Evolutionary conservation across 2,329 filamentous ascomycete genomes (phyloP).

Genomic region (Calycina herbarum): DNA sequence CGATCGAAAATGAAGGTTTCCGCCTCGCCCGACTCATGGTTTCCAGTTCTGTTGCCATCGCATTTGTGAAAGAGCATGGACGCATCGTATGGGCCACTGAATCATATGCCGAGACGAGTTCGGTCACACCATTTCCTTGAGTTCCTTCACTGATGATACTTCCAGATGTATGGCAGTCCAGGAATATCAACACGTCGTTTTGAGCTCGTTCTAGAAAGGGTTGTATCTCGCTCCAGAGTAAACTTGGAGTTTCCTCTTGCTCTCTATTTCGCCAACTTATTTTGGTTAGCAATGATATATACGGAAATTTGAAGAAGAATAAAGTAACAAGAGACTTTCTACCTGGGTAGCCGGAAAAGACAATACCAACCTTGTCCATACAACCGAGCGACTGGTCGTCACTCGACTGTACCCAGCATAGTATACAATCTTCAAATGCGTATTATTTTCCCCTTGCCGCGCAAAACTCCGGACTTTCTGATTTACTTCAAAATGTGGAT

Average conservation of each 20-base stretch:
- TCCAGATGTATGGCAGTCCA: slow-evolving; percentile 14
- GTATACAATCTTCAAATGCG: slow-evolving; percentile 17
- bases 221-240: slow-evolving; percentile 16
- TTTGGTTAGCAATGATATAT: background rate
- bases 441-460: slow-evolving; percentile 3
- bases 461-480: slow-evolving; percentile 13
- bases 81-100: slow-evolving; percentile 10
- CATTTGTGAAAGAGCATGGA: slow-evolving; percentile 13
- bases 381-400: background rate
- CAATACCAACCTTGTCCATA: slow-evolving; percentile 9
- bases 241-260: background rate
- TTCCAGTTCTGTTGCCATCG: slow-evolving; percentile 11
- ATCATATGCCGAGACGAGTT: slow-evolving; percentile 1
- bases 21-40: background rate
- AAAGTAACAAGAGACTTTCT: background rate
- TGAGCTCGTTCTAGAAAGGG: slow-evolving; percentile 11
- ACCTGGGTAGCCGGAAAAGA: background rate
- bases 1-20: slow-evolving; percentile 9
- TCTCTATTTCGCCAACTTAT: background rate
- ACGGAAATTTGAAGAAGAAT: background rate
- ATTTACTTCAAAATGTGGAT: slow-evolving; percentile 10
- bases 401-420: slow-evolving; percentile 14
- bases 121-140: slow-evolving; percentile 16
- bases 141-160: background rate
- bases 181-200: slow-evolving; percentile 17